Evolutionary conservation across 495 filamentous ascomycete genomes (phyloP).

Genomic region (Hapsidospora chrysogenum): DNA sequence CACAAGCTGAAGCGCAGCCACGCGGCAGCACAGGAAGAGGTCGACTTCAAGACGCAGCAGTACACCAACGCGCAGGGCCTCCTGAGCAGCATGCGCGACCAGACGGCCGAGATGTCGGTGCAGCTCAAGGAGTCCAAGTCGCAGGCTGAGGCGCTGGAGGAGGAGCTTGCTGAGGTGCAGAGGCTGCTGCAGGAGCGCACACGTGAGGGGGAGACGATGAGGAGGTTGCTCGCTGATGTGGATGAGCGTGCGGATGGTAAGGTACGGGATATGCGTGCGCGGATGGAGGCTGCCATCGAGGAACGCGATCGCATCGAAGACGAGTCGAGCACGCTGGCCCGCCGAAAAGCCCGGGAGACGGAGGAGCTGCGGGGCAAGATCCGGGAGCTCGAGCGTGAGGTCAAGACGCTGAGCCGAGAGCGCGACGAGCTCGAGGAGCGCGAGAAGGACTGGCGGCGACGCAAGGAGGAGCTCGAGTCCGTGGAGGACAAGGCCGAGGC

Average conservation of each 20-base stretch:
- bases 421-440: slow-evolving; percentile 48
- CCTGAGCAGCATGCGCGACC: slow-evolving; percentile 83
- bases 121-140: slow-evolving; percentile 83
- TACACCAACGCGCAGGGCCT: slow-evolving; percentile 69
- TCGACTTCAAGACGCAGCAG: slow-evolving; percentile 70
- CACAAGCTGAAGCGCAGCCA: slow-evolving; percentile 47
- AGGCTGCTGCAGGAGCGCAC: slow-evolving; percentile 78
- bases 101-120: slow-evolving; percentile 71
- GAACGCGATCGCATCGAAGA: slow-evolving; percentile 89
- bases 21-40: slow-evolving; percentile 56
- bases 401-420: slow-evolving; percentile 52
- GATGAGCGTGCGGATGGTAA: slow-evolving; percentile 66
- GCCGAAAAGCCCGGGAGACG: slow-evolving; percentile 61
- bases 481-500: slow-evolving; percentile 45
- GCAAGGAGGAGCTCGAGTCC: slow-evolving; percentile 58
- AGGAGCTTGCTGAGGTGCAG: slow-evolving; percentile 80
- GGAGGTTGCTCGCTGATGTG: slow-evolving; percentile 70
- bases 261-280: slow-evolving; percentile 73
- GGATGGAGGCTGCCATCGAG: slow-evolving; percentile 75
- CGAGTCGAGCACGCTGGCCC: slow-evolving; percentile 60
- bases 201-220: slow-evolving; percentile 93
- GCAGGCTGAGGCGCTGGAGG: slow-evolving; percentile 75
- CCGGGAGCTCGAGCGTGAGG: slow-evolving; percentile 64
- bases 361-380: slow-evolving; percentile 70
- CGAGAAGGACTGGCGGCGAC: slow-evolving; percentile 47